These are phyloP conservation scores for Sporothrix curviconia DNA, from an alignment of 2,329 filamentous ascomycete species.

Conservation along the genomic window DNA sequence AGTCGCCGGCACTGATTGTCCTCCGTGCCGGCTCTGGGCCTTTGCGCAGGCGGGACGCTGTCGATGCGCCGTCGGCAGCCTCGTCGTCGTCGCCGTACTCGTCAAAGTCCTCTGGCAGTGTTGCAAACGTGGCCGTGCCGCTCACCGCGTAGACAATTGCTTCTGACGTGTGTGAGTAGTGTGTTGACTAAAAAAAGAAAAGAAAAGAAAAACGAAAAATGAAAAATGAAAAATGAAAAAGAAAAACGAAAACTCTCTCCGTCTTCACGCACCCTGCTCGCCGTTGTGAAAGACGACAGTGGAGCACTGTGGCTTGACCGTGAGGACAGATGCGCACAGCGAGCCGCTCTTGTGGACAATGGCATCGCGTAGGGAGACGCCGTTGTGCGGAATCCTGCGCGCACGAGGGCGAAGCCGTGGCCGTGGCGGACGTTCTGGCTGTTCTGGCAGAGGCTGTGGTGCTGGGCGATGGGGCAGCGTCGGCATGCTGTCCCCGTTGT, in stretches of 20 bases:
- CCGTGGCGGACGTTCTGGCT: too few relatives aligned
- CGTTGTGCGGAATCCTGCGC: not conserved
- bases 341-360: conserved; percentile 57
- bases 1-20: conserved; percentile 57
- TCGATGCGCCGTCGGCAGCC: conserved; percentile 25
- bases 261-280: conserved; percentile 54
- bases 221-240: too few relatives aligned
- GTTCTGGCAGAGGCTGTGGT: not conserved
- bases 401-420: not conserved
- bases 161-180: too few relatives aligned
- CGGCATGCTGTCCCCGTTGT: too few relatives aligned
- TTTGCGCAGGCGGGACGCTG: conserved; percentile 33
- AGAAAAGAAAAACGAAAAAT: too few relatives aligned
- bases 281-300: conserved; percentile 64
- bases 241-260: too few relatives aligned
- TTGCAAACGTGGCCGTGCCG: conserved; percentile 56
- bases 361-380: conserved; percentile 36
- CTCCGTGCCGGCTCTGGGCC: conserved; percentile 44
- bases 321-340: conserved; percentile 63
- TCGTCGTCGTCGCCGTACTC: conserved; percentile 45
- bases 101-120: conserved; percentile 40
- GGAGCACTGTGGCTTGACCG: conserved; percentile 54
- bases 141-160: conserved; percentile 61
- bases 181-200: too few relatives aligned
- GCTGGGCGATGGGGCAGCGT: not conserved